Conservation (phyloP, 441 rosid species). For the Gossypium trilobum region DNA sequence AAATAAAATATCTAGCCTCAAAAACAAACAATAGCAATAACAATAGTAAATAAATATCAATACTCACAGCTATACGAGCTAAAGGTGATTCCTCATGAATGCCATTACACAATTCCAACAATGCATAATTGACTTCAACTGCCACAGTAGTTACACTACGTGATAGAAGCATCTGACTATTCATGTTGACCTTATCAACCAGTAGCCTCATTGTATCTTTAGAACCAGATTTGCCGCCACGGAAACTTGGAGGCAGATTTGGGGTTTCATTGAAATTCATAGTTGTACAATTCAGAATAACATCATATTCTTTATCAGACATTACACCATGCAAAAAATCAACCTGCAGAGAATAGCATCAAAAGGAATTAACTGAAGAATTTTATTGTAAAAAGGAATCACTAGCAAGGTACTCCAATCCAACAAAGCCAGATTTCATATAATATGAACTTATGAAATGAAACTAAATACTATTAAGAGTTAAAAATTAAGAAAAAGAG, state of each 20-base stretch:
- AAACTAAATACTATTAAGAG: not conserved
- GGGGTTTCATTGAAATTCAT: slow-evolving; percentile 82
- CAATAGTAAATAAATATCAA: slow-evolving; percentile 8
- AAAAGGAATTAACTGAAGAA: slow-evolving; percentile 14
- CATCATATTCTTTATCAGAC: slow-evolving; percentile 85
- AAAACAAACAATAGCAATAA: not conserved
- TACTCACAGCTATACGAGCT: slow-evolving; percentile 82
- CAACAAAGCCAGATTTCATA: not conserved
- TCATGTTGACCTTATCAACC: slow-evolving; percentile 82
- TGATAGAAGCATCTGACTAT: slow-evolving; percentile 75
- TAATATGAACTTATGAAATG: not conserved
- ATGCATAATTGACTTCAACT: slow-evolving; percentile 77
- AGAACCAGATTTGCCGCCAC: slow-evolving; percentile 62
- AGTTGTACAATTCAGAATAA: slow-evolving; percentile 55
- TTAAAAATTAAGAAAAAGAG: not conserved
- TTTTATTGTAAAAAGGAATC: not conserved
- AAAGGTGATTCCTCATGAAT: slow-evolving; percentile 73
- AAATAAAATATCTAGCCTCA: not conserved
- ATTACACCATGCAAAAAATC: slow-evolving; percentile 75
- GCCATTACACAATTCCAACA: slow-evolving; percentile 85
- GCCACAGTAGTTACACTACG: slow-evolving; percentile 76
- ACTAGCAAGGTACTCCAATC: slow-evolving; percentile 1
- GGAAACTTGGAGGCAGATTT: slow-evolving; percentile 86
- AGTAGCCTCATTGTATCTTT: slow-evolving; percentile 66
- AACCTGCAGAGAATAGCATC: slow-evolving; percentile 51